These are phyloP conservation scores for Cladophialophora bantiana DNA, from an alignment of 2,329 filamentous ascomycete species.

Conservation along the genomic window DNA sequence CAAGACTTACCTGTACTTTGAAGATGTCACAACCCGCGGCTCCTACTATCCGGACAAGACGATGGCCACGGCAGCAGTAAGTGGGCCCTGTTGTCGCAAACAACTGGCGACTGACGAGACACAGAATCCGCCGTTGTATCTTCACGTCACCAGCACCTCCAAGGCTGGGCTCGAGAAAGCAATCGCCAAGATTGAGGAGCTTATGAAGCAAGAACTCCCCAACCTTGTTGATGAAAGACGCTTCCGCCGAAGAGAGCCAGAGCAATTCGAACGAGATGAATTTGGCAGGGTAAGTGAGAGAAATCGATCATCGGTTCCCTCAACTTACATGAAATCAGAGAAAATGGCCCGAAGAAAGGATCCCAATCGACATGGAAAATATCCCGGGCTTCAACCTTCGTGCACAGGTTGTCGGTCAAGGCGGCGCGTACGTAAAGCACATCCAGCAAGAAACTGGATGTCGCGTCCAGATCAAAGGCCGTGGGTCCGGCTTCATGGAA, in stretches of 20 bases:
- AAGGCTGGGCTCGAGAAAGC: slow-evolving; percentile 93
- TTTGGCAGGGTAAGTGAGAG: slow-evolving; percentile 75
- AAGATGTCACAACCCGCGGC: slow-evolving; percentile 99
- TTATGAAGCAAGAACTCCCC: slow-evolving; percentile 95
- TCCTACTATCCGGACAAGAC: slow-evolving; percentile 97
- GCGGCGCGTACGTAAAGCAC: slow-evolving; percentile 95
- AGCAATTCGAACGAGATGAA: slow-evolving; percentile 86
- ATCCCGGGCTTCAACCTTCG: slow-evolving; percentile 94
- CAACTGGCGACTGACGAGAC: slow-evolving; percentile 6
- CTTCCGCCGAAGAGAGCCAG: slow-evolving; percentile 82
- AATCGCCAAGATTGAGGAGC: slow-evolving; percentile 85
- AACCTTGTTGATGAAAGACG: slow-evolving; percentile 93
- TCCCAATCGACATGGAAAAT: slow-evolving; percentile 87
- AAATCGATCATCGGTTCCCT: background rate
- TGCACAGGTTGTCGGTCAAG: slow-evolving; percentile 93
- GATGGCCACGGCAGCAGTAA: slow-evolving; percentile 92
- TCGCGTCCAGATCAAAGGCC: slow-evolving; percentile 97
- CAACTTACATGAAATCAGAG: slow-evolving; percentile 63
- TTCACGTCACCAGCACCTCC: slow-evolving; percentile 91
- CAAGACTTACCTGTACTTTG: slow-evolving; percentile 66
- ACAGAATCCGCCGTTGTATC: slow-evolving; percentile 89
- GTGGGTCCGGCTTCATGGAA: slow-evolving; percentile 93
- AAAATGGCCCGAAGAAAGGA: slow-evolving; percentile 98
- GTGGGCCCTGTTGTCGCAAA: slow-evolving; percentile 46
- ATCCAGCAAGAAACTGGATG: slow-evolving; percentile 96